Evolutionary conservation across 176 grass and related monocot genomes (phyloP).

Genomic region (Musa beccarii): DNA sequence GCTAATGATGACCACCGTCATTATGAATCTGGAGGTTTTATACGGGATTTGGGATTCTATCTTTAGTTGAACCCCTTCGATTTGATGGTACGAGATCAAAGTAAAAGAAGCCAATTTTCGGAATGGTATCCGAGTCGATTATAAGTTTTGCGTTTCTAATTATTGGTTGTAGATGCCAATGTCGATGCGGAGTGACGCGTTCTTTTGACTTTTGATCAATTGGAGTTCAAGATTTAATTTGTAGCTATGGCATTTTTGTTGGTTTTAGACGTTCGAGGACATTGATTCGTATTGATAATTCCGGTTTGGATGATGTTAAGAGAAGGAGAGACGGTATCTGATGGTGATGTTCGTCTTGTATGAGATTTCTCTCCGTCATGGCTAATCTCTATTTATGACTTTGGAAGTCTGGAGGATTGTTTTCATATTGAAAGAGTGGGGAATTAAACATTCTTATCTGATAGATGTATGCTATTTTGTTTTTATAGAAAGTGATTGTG

Average conservation of each 20-base stretch:
- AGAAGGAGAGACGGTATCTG: background rate
- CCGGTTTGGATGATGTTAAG: background rate
- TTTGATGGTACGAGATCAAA: background rate
- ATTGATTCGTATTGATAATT: background rate
- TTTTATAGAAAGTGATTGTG: background rate
- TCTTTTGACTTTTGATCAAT: background rate
- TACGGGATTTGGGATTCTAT: background rate
- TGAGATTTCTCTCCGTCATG: background rate
- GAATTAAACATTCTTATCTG: background rate
- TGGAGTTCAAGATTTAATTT: background rate
- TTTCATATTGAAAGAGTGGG: background rate
- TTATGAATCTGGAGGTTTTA: background rate
- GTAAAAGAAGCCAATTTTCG: background rate
- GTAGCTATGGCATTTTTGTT: no score
- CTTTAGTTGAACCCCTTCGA: background rate
- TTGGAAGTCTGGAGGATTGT: background rate
- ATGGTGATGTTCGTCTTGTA: background rate
- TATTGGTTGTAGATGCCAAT: background rate
- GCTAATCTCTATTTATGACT: background rate
- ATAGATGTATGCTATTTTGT: background rate
- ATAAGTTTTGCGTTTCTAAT: background rate
- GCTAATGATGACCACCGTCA: background rate
- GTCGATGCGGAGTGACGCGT: background rate
- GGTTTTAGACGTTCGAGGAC: no score
- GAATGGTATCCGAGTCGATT: background rate